Conservation (phyloP, 768 basidiomycete genomes). For the Pulveroboletus sp. region DNA sequence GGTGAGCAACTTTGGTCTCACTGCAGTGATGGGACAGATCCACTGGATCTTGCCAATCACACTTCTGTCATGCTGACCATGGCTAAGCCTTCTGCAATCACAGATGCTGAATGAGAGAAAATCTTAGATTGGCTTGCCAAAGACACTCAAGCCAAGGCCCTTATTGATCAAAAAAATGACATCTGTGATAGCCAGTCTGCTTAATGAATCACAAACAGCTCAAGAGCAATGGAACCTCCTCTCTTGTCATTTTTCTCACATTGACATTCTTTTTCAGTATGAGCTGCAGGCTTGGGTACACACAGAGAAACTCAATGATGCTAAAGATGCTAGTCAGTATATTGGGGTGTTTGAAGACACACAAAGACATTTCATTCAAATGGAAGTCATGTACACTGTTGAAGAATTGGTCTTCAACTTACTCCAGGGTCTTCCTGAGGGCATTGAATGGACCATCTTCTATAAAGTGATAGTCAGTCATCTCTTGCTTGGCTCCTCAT, state of each 20-base stretch:
- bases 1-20: conserved; percentile 3
- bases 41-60: neutral
- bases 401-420: neutral
- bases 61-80: no score
- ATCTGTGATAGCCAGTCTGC: rapidly evolving
- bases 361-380: neutral
- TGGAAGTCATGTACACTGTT: neutral
- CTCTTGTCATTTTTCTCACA: rapidly evolving
- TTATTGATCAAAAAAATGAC: neutral
- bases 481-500: no score
- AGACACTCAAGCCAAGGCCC: neutral
- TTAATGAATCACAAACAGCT: neutral
- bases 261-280: neutral
- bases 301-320: neutral
- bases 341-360: neutral
- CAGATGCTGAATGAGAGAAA: no score
- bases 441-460: neutral
- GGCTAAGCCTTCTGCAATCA: no score
- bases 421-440: neutral
- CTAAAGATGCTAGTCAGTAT: neutral
- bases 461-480: neutral
- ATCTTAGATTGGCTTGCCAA: neutral
- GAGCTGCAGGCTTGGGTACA: rapidly evolving
- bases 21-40: neutral
- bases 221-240: neutral